phyloP scores from a whole-genome alignment of 2,329 filamentous ascomycete species.

The Lojkania enalia region DNA sequence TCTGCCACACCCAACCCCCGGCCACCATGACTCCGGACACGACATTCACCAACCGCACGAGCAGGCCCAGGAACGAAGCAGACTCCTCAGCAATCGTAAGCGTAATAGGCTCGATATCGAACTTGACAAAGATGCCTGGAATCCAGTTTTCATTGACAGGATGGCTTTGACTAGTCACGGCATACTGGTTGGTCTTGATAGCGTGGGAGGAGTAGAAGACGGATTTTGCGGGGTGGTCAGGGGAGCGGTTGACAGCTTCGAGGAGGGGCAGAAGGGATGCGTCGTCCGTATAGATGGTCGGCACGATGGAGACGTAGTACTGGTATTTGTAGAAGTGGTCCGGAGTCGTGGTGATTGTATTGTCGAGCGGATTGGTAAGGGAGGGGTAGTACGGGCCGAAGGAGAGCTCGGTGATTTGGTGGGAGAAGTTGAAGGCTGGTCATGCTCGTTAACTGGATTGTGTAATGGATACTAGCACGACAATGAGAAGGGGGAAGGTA shows the following conservation, averaged over 20 bases:
- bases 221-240: conserved; percentile 41
- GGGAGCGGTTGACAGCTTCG: conserved; percentile 40
- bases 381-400: conserved; percentile 97
- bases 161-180: conserved; percentile 85
- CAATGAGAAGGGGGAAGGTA: background rate
- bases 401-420: conserved; percentile 92
- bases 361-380: conserved; percentile 90
- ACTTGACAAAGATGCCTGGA: conserved; percentile 96
- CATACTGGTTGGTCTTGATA: conserved; percentile 96
- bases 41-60: conserved; percentile 87
- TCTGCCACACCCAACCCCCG: conserved; percentile 88
- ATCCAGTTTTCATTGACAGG: conserved; percentile 69
- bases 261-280: conserved; percentile 53
- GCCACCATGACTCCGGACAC: conserved; percentile 89
- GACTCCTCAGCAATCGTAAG: conserved; percentile 83
- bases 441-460: conserved; percentile 14
- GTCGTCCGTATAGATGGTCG: conserved; percentile 77
- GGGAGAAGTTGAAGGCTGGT: conserved; percentile 93
- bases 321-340: conserved; percentile 93
- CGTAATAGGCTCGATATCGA: conserved; percentile 95
- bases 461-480: background rate
- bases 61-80: conserved; percentile 71
- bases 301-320: conserved; percentile 94
- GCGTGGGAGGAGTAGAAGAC: conserved; percentile 53
- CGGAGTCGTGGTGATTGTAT: conserved; percentile 75